phyloP scores from a whole-genome alignment of 441 rosid species.

The Adansonia grandidieri region DNA sequence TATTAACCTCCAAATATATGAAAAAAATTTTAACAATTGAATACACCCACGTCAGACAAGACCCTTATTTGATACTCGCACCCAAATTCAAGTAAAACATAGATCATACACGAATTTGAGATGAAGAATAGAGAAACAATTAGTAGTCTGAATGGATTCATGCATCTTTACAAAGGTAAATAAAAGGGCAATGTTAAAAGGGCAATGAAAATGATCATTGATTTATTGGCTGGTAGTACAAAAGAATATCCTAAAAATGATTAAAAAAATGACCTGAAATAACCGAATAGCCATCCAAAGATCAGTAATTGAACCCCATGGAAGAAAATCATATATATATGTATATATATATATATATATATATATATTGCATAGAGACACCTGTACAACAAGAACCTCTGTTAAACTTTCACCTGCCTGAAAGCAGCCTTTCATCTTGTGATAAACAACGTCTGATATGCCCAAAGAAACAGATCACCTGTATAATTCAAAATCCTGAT shows the following conservation, averaged over 20 bases:
- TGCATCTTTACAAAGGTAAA: background rate
- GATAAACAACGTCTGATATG: background rate
- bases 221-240: too few relatives aligned
- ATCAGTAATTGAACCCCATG: background rate
- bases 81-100: too few relatives aligned
- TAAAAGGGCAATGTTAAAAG: too few relatives aligned
- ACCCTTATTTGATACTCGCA: too few relatives aligned
- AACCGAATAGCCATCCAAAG: background rate
- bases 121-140: background rate
- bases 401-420: conserved; percentile 3
- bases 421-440: background rate
- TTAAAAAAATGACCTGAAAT: too few relatives aligned
- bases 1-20: too few relatives aligned
- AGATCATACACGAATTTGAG: background rate
- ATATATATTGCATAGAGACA: background rate
- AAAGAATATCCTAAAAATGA: too few relatives aligned
- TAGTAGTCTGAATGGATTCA: background rate
- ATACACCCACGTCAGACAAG: too few relatives aligned
- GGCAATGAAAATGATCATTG: background rate
- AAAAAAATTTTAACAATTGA: too few relatives aligned
- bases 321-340: background rate
- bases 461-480: background rate
- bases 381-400: background rate
- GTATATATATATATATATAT: background rate
- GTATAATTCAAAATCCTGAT: conserved; percentile 8